Evolutionary conservation across 2,329 filamentous ascomycete species (phyloP), one percentile per base, ranked within the genome.

Genomic region (Xylariaceae sp.): DNA sequence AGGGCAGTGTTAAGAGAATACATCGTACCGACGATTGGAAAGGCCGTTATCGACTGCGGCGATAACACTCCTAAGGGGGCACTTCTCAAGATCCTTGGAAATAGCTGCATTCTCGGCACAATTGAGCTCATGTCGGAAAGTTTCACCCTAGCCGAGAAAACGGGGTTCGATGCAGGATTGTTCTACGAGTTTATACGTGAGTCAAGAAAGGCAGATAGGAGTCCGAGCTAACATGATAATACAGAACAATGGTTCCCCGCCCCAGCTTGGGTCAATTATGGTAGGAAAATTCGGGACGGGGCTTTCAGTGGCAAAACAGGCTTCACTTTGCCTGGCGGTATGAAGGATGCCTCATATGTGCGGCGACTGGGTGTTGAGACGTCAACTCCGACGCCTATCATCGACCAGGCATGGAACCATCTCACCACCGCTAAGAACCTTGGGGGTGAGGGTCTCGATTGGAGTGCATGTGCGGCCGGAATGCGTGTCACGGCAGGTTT

Each of bases 181-280:
- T 57, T 57, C 20, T 54, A 57, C 26, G 55, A 57, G 12, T 57
- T 57, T 18, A 53, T 57, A 48, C 55, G 55, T 57, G 48, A 50
- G 50, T 54, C 23, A 7, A 16, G 26, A 10, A 18, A 32, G n/a
- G 18, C 26, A 16, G 21, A 32, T 7, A 9, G 7, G 4, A n/a
- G n/a, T 20, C 32, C 18, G 44, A 2, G 32, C 23, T 47, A 32
- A 47, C 12, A 32, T 12, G 21, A 5, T 19, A 12, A 18, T 47
- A 6, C 32, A 54, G 50, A 57, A 20, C 50, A 54, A 44, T 57
- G 55, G 50, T 57, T 57, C 7, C 55, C 55, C 1, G 55, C 50
- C 2, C 46, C 55, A 37, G 55, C 55, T 44, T 57, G 50, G 50
- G 20, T 57, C 7, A 57, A 54, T 16, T 57, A 54, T 32, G 50